Evolutionary conservation across 2,329 filamentous ascomycete genomes (phyloP), one percentile per base, ranked within the genome.

Genomic region (Ascocoryne sarcoides): DNA sequence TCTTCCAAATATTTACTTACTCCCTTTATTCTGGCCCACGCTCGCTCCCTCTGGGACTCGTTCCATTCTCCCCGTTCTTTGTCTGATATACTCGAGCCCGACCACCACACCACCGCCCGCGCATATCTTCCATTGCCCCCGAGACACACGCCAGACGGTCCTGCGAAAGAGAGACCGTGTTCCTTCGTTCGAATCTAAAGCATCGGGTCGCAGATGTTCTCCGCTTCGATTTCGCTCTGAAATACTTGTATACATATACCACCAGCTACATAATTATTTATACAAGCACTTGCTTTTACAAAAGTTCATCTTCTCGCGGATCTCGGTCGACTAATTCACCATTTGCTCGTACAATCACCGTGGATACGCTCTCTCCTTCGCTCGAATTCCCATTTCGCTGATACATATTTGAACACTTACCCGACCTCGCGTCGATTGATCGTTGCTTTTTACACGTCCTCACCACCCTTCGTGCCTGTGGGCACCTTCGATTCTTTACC

Each of bases 401-500:
- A 26, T 26, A 26, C 23, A 26, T 26, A 26, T 26, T 7, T 26
- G 12, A 7, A 26, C 33, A 38, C 34, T 38, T 44, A 16, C 15
- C 29, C 17, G n/a, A 40, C 40, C 34, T 45, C 20, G 23, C 32
- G 30, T 43, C 50, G 37, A 40, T 50, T 44, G 47, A 42, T 30
- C 38, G 30, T 44, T 42, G 17, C 26, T 33, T 49, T 43, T 54
- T 57, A 57, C 45, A 48, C 51, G 55, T 55, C 55, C 47, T 53
- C n/a, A n/a, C n/a, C n/a, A 5, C 31, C 26, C 23, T 4, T 51
- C 43, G 57, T 60, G 58, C 55, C 55, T 31, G 36, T 44, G 33
- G 51, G 62, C 59, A 60, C 55, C 40, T 56, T 71, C 73, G 73
- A 71, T 64, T 68, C 69, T 71, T 75, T 82, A 88, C 75, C 76